Base-by-base conservation (phyloP, 345 rosid species). In the Euphorbia lathyris region DNA sequence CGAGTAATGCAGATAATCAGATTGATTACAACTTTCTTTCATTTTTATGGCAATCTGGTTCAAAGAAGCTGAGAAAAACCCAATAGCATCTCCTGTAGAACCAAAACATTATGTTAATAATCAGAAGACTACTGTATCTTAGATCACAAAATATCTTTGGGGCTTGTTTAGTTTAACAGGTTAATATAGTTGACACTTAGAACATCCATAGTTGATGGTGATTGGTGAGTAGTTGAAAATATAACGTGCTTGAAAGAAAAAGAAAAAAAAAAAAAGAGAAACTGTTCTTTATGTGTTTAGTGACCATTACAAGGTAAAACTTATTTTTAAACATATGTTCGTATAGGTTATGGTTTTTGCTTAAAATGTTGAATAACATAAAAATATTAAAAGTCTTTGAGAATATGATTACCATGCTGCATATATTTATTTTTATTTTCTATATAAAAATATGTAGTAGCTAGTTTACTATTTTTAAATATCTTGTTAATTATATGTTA, bases 51-150 rank as follows among this genome's bases (percentile, higher is more conserved):
- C 96, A 66, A 95, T 78, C 85, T 88, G 76, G 74, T 79, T 80
- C 74, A 95, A 69, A 63, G 97, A 88, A 80, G 87, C 86, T 58
- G 93, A 86, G 77, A 85, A 87, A 67, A 77, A 75, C 68, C 99
- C 99, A 69, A 95, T 71, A 56, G 91, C 74, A 25, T 83, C 85
- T 79, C 93, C 99, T 94, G 86, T 63, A 63, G 77, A 77, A 78
- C 29, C 61, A 68, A 65, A 69, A 27, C 12, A 68, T 38, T 17
- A 63, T 22, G 20, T 72, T 14, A 52, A 64, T 40, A 71, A 63
- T 8, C 19, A 13, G 50, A 45, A 17, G 52, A 9, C 17, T 55
- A 3, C 40, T 23, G 13, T 26, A 47, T 8, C 13, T 55, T 63
- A 14, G n/a, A 43, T 27, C 23, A 30, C 23, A 47, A 38, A 22